These are phyloP conservation scores for Miscanthus sacchariflorus DNA, from an alignment of 202 grass and related monocot genomes.

Conservation along the genomic window DNA sequence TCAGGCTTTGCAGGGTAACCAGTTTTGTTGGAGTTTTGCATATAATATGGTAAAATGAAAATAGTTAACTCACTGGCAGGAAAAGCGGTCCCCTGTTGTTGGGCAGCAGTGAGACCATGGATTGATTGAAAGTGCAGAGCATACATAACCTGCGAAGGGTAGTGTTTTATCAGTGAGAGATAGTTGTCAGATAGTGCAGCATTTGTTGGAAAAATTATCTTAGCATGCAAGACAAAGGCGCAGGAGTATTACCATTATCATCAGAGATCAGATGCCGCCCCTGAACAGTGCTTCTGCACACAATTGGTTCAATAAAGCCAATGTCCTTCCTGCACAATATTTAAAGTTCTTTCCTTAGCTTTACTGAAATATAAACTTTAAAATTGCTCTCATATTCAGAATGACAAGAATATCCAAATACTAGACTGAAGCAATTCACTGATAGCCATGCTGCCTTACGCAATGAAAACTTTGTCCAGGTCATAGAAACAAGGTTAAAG, in stretches of 20 bases:
- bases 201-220: not conserved
- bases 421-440: not conserved
- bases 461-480: not conserved
- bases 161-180: conserved; percentile 25
- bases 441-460: not conserved
- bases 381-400: not conserved
- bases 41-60: conserved; percentile 21
- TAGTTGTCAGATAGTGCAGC: not conserved
- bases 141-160: conserved; percentile 78
- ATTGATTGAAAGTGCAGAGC: conserved; percentile 76
- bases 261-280: conserved; percentile 88
- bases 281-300: conserved; percentile 86
- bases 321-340: conserved; percentile 70
- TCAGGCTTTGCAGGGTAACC: conserved; percentile 36
- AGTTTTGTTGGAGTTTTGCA: conserved; percentile 4
- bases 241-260: conserved; percentile 69
- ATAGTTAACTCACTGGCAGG: conserved; percentile 88
- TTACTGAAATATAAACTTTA: conserved; percentile 9
- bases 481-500: conserved; percentile 18
- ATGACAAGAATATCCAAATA: not conserved
- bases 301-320: conserved; percentile 52
- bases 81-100: conserved; percentile 63
- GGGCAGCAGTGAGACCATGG: conserved; percentile 82
- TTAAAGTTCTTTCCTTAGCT: not conserved
- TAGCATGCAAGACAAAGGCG: conserved; percentile 10